These are phyloP conservation scores for Beauveria scarabaeidicola DNA, from an alignment of 2,329 filamentous ascomycete genomes.

Conservation along the genomic window DNA sequence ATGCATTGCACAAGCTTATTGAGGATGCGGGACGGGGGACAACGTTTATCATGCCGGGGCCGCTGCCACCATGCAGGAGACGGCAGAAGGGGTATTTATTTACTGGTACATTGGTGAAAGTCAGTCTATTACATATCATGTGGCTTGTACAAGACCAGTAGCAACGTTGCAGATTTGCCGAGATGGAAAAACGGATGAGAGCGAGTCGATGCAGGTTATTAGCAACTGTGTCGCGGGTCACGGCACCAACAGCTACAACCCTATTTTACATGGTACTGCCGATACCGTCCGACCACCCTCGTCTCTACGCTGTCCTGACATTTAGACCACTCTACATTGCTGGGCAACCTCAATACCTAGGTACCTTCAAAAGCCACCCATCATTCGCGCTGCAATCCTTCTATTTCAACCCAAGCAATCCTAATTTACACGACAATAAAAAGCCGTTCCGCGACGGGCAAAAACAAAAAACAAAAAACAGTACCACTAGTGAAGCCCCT, in stretches of 20 bases:
- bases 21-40: not conserved
- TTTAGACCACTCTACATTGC: no score
- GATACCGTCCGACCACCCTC: not conserved
- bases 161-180: not conserved
- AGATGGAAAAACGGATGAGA: not conserved
- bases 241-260: not conserved
- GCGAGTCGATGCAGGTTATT: not conserved
- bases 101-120: not conserved
- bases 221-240: not conserved
- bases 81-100: not conserved
- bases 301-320: no score
- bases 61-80: not conserved
- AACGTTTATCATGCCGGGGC: not conserved
- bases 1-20: not conserved
- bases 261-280: not conserved
- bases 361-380: no score
- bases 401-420: no score
- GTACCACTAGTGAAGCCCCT: not conserved
- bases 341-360: no score
- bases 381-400: no score
- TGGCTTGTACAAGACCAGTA: not conserved
- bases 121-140: not conserved
- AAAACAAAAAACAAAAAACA: not conserved
- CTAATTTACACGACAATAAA: no score
- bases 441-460: not conserved